Evolutionary conservation across 2,329 filamentous ascomycete species (phyloP).

Genomic region (Fusarium siculi): DNA sequence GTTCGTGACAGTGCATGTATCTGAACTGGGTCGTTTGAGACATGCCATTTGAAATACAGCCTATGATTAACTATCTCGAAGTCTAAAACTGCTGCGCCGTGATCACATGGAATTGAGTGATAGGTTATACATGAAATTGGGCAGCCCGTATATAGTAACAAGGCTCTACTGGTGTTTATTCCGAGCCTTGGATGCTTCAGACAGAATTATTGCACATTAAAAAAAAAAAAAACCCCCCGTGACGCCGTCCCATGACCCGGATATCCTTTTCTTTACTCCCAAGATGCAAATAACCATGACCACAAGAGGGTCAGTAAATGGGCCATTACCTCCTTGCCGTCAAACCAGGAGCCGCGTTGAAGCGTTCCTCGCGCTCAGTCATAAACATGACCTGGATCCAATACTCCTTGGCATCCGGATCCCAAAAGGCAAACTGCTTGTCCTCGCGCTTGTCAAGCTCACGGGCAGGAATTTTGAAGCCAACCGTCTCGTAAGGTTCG

Average conservation of each 20-base stretch:
- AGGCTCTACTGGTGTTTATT: background rate
- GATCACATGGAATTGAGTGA: background rate
- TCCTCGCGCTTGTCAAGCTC: conserved; percentile 92
- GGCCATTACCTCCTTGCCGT: conserved; percentile 56
- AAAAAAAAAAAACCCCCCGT: conserved; percentile 9
- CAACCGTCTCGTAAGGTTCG: conserved; percentile 97
- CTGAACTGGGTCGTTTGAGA: background rate
- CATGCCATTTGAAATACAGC: background rate
- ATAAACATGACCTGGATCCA: conserved; percentile 99
- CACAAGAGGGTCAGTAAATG: background rate
- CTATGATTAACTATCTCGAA: background rate
- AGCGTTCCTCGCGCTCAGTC: conserved; percentile 96
- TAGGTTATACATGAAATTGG: background rate
- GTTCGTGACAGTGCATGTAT: background rate
- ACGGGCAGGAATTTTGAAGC: conserved; percentile 92
- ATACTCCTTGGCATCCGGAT: conserved; percentile 94
- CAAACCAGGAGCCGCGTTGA: conserved; percentile 72
- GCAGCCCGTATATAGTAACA: background rate
- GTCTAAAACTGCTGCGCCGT: background rate
- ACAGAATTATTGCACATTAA: background rate
- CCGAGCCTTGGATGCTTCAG: background rate
- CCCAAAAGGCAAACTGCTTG: conserved; percentile 93
- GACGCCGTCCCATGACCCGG: conserved; percentile 31
- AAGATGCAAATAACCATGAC: conserved; percentile 2
- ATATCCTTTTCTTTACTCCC: conserved; percentile 26